Evolutionary conservation across 306 rosid genomes (phyloP).

Genomic region (Lathyrus aphaca): DNA sequence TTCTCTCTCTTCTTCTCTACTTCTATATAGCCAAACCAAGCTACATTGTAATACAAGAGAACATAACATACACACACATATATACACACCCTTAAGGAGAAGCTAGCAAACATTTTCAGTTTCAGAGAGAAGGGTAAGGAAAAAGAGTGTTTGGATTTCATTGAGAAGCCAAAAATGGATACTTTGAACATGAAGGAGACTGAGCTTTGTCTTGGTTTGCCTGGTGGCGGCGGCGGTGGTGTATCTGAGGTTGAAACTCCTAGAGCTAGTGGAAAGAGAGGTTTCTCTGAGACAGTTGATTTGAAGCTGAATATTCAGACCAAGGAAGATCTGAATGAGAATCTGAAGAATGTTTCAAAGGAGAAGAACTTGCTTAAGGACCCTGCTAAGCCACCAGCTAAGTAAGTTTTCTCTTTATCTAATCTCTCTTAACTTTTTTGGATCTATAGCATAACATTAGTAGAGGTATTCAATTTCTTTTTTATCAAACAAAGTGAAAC

Average conservation of each 20-base stretch:
- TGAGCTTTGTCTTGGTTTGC: slow-evolving; percentile 90
- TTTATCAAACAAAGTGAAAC: too few relatives aligned
- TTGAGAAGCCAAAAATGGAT: slow-evolving; percentile 52
- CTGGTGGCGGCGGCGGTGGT: slow-evolving; percentile 57
- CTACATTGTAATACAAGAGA: slow-evolving; percentile 52
- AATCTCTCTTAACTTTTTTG: neutral
- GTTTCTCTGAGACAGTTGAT: slow-evolving; percentile 90
- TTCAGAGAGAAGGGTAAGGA: slow-evolving; percentile 20
- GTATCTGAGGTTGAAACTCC: slow-evolving; percentile 71
- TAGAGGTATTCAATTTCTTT: too few relatives aligned
- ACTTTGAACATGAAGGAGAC: slow-evolving; percentile 77
- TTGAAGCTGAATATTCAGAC: slow-evolving; percentile 76
- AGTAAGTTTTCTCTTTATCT: slow-evolving; percentile 48
- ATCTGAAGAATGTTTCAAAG: slow-evolving; percentile 48
- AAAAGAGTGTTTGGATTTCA: slow-evolving; percentile 26
- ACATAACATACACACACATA: neutral
- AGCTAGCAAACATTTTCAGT: neutral
- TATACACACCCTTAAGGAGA: slow-evolving; percentile 24
- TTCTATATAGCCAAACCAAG: slow-evolving; percentile 48
- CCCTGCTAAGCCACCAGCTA: slow-evolving; percentile 88
- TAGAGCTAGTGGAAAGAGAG: slow-evolving; percentile 75
- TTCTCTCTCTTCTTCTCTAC: slow-evolving; percentile 43
- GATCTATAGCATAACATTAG: neutral
- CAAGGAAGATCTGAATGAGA: slow-evolving; percentile 64
- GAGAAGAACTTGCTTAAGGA: slow-evolving; percentile 70